These are phyloP conservation scores for Mediolabrus comicus DNA, from an alignment of 108 stramenopile species.

Conservation along the genomic window DNA sequence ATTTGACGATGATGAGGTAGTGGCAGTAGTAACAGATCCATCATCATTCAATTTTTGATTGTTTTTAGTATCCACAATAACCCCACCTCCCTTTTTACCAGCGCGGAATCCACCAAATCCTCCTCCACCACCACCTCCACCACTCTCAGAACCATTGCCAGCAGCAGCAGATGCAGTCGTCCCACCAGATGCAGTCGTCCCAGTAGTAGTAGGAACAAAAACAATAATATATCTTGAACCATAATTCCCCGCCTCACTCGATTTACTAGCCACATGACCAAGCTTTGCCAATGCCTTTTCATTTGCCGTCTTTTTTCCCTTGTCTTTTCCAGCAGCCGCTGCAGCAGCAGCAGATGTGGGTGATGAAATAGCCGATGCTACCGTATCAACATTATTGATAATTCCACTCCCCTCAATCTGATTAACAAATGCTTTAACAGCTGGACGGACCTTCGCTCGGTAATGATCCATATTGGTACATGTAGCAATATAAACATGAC, in stretches of 20 bases:
- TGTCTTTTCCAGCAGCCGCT: not conserved
- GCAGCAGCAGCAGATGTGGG: slow-evolving; percentile 1
- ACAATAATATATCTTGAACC: slow-evolving; percentile 68
- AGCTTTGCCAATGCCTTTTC: slow-evolving; percentile 33
- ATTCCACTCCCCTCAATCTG: slow-evolving; percentile 66
- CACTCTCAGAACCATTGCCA: not conserved
- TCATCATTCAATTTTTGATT: not conserved
- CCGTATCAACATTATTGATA: not conserved
- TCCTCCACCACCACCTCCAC: slow-evolving; percentile 12
- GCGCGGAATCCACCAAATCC: slow-evolving; percentile 43
- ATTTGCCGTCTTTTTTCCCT: slow-evolving; percentile 18
- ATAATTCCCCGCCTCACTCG: slow-evolving; percentile 41
- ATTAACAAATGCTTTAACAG: slow-evolving; percentile 76
- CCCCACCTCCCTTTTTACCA: slow-evolving; percentile 24
- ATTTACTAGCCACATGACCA: slow-evolving; percentile 10
- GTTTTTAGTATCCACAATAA: not conserved
- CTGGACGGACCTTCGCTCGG: slow-evolving; percentile 67
- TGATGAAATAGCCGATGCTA: not conserved
- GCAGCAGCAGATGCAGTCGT: not conserved
- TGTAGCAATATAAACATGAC: slow-evolving; percentile 80
- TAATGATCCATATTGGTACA: slow-evolving; percentile 73
- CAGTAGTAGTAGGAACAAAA: slow-evolving; percentile 51
- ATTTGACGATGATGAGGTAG: slow-evolving; percentile 1
- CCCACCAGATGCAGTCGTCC: not conserved
- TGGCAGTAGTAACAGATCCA: slow-evolving; percentile 1